Evolutionary conservation across 441 rosid species (phyloP), one percentile per base, ranked within the genome.

Genomic region (Populus hybrid): DNA sequence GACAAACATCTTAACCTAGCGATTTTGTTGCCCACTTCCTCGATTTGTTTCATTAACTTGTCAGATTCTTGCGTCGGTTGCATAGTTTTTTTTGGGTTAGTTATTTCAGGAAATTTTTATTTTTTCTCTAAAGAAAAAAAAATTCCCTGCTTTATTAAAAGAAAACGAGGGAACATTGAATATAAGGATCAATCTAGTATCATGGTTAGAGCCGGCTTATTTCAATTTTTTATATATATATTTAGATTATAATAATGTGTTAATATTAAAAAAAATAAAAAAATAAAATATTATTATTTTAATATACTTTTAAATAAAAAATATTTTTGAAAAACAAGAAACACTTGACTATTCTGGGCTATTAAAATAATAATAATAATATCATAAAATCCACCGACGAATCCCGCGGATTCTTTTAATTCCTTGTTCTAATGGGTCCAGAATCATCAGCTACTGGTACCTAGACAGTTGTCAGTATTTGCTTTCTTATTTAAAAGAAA

Each of bases 321-420:
- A 34, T 34, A 34, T 34, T 34, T 34, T 6, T 24, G 1, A 6
- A 34, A 34, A 34, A 1, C 0, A 34, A 34, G 7, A 34, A 34
- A 34, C 6, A 34, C 36, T 34, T 5, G 0, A 5, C 6, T 32
- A 5, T 32, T 32, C 1, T 32, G 34, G 34, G 34, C 6, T 32
- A 32, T 32, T 32, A 32, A 32, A 34, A 34, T 34, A 34, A 5
- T 34, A 34, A 34, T 57, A 57, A 10, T 18, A 57, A 53, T 53
- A 53, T 50, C 30, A 14, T 2, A 74, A 35, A 42, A 64, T 10
- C 75, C 75, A 80, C 79, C 79, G 79, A 80, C 76, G 46, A 23
- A 64, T 71, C 72, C 21, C 16, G 21, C 34, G 53, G n/a, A 1
- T 24, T 36, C 7, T 4, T 38, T 34, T 42, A 70, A 74, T 70